phyloP scores from a whole-genome alignment of 306 rosid genomes.

The Cotoneaster glaucophyllus region DNA sequence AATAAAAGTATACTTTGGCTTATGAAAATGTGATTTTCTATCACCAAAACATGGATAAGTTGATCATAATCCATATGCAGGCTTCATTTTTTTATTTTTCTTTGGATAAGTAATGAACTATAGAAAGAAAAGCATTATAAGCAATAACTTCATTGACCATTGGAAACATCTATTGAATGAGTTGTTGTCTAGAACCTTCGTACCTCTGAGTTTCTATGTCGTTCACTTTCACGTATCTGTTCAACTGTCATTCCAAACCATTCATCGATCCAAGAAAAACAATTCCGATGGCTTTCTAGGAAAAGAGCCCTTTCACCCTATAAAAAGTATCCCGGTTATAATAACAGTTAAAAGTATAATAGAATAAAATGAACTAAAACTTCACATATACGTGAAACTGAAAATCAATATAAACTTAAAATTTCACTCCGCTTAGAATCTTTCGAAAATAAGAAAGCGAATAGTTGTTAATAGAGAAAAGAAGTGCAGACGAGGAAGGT shows the following conservation, averaged over 20 bases:
- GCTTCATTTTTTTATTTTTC: not conserved
- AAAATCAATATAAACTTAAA: not conserved
- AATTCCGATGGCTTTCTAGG: conserved; percentile 36
- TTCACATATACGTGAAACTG: not conserved
- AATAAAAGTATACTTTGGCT: not conserved
- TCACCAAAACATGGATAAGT: not conserved
- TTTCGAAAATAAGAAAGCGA: not conserved
- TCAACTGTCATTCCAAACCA: conserved; percentile 39
- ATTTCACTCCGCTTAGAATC: not conserved
- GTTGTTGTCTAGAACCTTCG: not conserved
- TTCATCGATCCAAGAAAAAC: conserved; percentile 40
- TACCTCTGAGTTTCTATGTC: conserved; percentile 26
- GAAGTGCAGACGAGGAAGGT: not conserved
- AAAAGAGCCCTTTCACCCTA: conserved; percentile 45
- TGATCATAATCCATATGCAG: not conserved
- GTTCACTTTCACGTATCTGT: conserved; percentile 32
- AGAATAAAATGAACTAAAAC: too few species aligned
- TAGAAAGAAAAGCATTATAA: not conserved
- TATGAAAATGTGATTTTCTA: not conserved
- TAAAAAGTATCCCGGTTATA: not conserved
- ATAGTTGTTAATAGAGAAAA: not conserved
- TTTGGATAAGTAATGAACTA: not conserved
- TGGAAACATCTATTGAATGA: not conserved
- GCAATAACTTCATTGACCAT: not conserved
- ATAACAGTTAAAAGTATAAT: conserved; percentile 3